Evolutionary conservation across 2,329 filamentous ascomycete genomes (phyloP), one percentile per base, ranked within the genome.

Genomic region (Bretziella fagacearum): DNA sequence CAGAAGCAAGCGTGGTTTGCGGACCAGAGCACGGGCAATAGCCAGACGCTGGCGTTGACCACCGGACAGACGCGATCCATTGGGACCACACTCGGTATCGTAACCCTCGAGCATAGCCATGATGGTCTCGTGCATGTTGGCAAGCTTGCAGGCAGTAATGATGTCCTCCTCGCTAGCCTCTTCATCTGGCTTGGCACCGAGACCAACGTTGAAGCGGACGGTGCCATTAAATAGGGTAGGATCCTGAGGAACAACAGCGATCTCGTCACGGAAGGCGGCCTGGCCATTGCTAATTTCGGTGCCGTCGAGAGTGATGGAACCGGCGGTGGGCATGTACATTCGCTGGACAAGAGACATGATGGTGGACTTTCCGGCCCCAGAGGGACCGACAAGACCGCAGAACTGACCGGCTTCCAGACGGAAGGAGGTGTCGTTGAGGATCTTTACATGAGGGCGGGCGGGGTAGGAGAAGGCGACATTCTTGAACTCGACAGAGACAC

Each of bases 21-120:
- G 71, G 2, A 86, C 70, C 2, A 89, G 65, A 0, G 84, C 83
- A 20, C 84, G 70, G 0, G 85, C 84, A 56, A 93, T 87, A 0
- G 79, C 77, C 11, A 93, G 62, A 1, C 84, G 72, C 59, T 93
- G 84, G 13, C 79, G 74, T 58, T 93, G 84, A 0, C 85, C 85
- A 1, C 84, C 84, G 0, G 81, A 86, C 2, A 93, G 62, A 18
- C 79, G 70, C 0, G 80, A 79, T 2, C 81, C 82, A 52, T 81
- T 79, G n/a, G 81, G 78, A 5, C 86, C 71, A 22, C 78, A 67
- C 51, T 72, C 69, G 0, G 79, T 83, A 10, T 79, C 62, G 56
- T 84, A 84, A 0, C 77, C 77, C 11, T 79, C 62, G 0, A 78
- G 77, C 13, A 84, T 62, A 1, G 67, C 61, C 48, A 65, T 62